Evolutionary conservation across 1,284 basidiomycete genomes (phyloP).

Genomic region (Termitomyces sp.): DNA sequence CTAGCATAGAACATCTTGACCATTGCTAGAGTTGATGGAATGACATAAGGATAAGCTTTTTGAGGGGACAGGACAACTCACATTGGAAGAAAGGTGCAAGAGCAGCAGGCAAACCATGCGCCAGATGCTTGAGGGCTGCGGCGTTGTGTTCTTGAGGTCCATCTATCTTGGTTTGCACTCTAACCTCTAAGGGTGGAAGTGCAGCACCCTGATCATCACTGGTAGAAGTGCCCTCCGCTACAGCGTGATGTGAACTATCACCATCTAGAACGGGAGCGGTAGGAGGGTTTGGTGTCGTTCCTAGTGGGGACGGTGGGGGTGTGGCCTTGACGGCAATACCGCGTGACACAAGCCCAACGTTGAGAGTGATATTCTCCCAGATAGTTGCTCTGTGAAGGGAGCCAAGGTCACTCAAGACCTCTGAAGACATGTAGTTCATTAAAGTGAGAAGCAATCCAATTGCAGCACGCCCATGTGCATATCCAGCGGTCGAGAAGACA

Average conservation of each 20-base stretch:
- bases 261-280: conserved; percentile 35
- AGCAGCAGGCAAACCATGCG: conserved; percentile 73
- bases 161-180: conserved; percentile 33
- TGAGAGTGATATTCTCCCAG: conserved; percentile 85
- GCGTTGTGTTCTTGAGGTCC: conserved; percentile 60
- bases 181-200: conserved; percentile 19
- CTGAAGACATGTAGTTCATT: conserved; percentile 56
- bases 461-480: conserved; percentile 76
- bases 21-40: conserved; percentile 48
- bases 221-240: background rate
- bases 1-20: conserved; percentile 86
- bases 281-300: conserved; percentile 38
- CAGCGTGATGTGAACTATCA: conserved; percentile 16
- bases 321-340: conserved; percentile 43
- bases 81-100: conserved; percentile 88
- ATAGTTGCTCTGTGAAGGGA: conserved; percentile 78
- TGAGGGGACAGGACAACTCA: conserved; percentile 29
- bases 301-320: conserved; percentile 37
- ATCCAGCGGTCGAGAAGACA: conserved; percentile 82
- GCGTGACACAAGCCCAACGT: conserved; percentile 49
- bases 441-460: conserved; percentile 75
- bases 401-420: conserved; percentile 75
- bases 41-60: background rate
- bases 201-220: background rate
- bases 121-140: conserved; percentile 77